These are phyloP conservation scores for Agrocybe praecox DNA, from an alignment of 768 basidiomycete genomes.

Conservation along the genomic window DNA sequence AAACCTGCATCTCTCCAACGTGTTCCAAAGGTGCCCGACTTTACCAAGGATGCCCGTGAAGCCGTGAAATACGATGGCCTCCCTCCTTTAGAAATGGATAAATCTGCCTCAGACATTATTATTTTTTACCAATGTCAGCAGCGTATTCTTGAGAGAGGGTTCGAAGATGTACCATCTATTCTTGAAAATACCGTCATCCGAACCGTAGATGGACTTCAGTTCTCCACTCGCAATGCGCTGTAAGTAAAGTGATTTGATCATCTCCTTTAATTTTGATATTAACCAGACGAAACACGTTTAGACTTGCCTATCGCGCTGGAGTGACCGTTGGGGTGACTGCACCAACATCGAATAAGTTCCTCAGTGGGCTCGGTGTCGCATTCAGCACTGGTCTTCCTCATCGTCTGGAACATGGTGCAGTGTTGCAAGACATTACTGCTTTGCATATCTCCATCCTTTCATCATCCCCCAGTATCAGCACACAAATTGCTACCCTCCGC, in stretches of 20 bases:
- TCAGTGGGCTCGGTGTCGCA: conserved; percentile 59
- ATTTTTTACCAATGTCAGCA: conserved; percentile 69
- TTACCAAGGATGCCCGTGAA: conserved; percentile 55
- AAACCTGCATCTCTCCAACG: conserved; percentile 61
- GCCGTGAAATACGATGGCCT: conserved; percentile 64
- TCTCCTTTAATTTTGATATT: too few species aligned
- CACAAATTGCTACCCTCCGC: conserved; percentile 66
- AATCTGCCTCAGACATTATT: conserved; percentile 38
- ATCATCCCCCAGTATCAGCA: conserved; percentile 56
- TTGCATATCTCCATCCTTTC: conserved; percentile 60
- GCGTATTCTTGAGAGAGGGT: conserved; percentile 43
- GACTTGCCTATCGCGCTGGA: conserved; percentile 65
- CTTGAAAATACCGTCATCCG: conserved; percentile 44
- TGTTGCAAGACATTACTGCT: conserved; percentile 60
- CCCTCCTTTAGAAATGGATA: conserved; percentile 56
- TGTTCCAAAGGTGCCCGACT: conserved; percentile 59
- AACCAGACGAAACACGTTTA: conserved; percentile 16
- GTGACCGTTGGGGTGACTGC: conserved; percentile 64
- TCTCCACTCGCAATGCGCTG: conserved; percentile 59
- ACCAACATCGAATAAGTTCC: conserved; percentile 49
- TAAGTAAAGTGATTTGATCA: conserved; percentile 6
- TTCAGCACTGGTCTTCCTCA: conserved; percentile 61
- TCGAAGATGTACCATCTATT: conserved; percentile 38
- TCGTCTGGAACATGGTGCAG: conserved; percentile 55
- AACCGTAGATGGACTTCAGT: conserved; percentile 76